Evolutionary conservation across 2,329 filamentous ascomycete species (phyloP).

Genomic region (Geoglossum cookeanum): DNA sequence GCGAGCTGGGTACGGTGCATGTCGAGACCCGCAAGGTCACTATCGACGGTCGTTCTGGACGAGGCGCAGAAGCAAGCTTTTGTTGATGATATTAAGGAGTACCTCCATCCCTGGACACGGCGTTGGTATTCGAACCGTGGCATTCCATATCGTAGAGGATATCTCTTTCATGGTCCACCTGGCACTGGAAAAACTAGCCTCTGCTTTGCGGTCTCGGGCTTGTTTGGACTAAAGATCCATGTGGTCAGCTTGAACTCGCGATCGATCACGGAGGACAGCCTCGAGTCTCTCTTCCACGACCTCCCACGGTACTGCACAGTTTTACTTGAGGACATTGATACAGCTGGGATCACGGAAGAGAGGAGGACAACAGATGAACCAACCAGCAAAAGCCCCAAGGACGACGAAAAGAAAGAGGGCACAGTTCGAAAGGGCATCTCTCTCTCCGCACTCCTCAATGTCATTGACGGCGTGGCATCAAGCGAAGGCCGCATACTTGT

Average conservation of each 20-base stretch:
- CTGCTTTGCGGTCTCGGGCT: slow-evolving; percentile 48
- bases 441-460: slow-evolving; percentile 61
- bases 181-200: slow-evolving; percentile 55
- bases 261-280: slow-evolving; percentile 43
- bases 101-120: slow-evolving; percentile 48
- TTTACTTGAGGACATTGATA: slow-evolving; percentile 59
- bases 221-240: slow-evolving; percentile 52
- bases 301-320: slow-evolving; percentile 54
- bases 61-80: slow-evolving; percentile 44
- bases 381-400: slow-evolving; percentile 12
- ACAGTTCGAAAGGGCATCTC: slow-evolving; percentile 39
- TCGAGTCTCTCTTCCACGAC: slow-evolving; percentile 43
- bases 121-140: slow-evolving; percentile 73
- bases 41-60: slow-evolving; percentile 59
- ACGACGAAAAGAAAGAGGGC: too few species aligned
- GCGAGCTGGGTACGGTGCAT: slow-evolving; percentile 37
- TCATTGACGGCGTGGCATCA: slow-evolving; percentile 63
- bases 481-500: slow-evolving; percentile 63
- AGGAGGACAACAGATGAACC: slow-evolving; percentile 9
- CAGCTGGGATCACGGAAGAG: slow-evolving; percentile 46
- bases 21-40: slow-evolving; percentile 46
- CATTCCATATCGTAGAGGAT: slow-evolving; percentile 71
- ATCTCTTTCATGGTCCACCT: slow-evolving; percentile 62
- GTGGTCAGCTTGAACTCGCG: slow-evolving; percentile 49
- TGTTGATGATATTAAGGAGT: slow-evolving; percentile 57